These are phyloP conservation scores for Thyridium curvatum DNA, from an alignment of 2,329 filamentous ascomycete species.

Conservation along the genomic window DNA sequence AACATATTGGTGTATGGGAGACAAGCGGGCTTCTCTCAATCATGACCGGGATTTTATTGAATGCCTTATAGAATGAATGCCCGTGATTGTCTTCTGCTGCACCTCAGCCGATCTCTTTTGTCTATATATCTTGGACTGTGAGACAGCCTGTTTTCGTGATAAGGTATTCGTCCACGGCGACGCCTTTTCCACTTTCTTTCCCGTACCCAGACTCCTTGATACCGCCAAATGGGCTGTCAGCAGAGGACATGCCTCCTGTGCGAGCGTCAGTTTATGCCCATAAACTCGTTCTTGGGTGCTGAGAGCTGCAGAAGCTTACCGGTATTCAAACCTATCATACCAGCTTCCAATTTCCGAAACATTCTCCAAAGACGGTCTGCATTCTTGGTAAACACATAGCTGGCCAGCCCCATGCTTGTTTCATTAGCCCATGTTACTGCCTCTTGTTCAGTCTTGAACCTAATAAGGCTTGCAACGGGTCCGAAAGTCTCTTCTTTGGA, in stretches of 20 bases:
- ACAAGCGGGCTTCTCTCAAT: no score
- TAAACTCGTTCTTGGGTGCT: no score
- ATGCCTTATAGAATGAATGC: no score
- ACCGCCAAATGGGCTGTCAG: slow-evolving; percentile 39
- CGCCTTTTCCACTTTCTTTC: slow-evolving; percentile 40
- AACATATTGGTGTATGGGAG: no score
- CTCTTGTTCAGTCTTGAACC: slow-evolving; percentile 23
- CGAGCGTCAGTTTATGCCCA: no score
- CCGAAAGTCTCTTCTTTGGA: slow-evolving; percentile 14
- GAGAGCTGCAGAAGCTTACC: no score
- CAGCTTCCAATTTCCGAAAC: slow-evolving; percentile 53
- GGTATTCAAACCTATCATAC: slow-evolving; percentile 31
- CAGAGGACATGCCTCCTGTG: slow-evolving; percentile 31
- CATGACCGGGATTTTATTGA: no score
- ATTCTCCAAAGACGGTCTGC: slow-evolving; percentile 50
- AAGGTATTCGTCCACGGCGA: slow-evolving; percentile 39
- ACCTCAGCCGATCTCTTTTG: no score
- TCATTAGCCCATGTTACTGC: slow-evolving; percentile 47
- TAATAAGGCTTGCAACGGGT: slow-evolving; percentile 9
- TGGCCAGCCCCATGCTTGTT: slow-evolving; percentile 53
- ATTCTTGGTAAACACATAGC: slow-evolving; percentile 26
- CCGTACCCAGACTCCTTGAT: slow-evolving; percentile 43
- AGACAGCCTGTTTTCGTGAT: slow-evolving; percentile 38
- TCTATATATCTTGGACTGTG: no score
- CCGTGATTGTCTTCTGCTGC: no score